Percentiles rank a stretch among this genome's conserved stretches.
Conservation (phyloP, 176 grass and related monocot species). For the Tuctoria greenei region DNA sequence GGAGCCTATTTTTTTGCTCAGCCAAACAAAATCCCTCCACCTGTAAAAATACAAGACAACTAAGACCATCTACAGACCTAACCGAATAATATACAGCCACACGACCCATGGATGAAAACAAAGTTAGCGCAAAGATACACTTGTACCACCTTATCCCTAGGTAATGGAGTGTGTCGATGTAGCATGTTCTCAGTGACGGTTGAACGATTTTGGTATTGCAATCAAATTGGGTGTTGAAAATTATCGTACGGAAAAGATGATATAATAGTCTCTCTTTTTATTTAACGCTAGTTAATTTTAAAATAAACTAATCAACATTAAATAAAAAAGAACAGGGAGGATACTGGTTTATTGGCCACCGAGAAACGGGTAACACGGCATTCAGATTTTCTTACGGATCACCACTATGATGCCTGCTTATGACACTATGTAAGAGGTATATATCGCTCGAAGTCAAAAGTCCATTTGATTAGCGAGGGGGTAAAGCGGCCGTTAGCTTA, state of each 20-base stretch:
- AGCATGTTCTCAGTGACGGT: background rate
- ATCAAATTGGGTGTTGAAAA: background rate
- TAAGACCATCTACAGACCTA: constrained; percentile 20
- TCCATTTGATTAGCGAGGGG: background rate
- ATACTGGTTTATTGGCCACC: background rate
- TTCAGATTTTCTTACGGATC: background rate
- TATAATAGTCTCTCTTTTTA: constrained; percentile 7
- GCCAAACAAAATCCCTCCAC: constrained; percentile 17
- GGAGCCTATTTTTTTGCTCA: constrained; percentile 16
- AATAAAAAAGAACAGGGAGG: too few species aligned
- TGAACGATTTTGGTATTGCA: background rate
- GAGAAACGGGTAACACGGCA: background rate
- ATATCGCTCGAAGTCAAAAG: background rate
- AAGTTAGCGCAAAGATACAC: background rate
- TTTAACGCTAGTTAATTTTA: too few species aligned
- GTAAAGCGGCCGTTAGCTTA: background rate
- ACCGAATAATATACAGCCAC: constrained; percentile 2
- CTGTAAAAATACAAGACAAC: constrained; percentile 19
- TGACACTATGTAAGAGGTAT: background rate
- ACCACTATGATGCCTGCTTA: background rate
- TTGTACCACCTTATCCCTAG: constrained; percentile 4
- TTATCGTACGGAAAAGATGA: background rate
- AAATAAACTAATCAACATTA: too few species aligned
- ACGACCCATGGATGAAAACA: background rate
- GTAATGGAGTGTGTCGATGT: constrained; percentile 12